Percentiles rank a stretch among this genome's conserved stretches.
Evolutionary conservation across 306 rosid genomes (phyloP).

Genomic region (Rubus idaeus): DNA sequence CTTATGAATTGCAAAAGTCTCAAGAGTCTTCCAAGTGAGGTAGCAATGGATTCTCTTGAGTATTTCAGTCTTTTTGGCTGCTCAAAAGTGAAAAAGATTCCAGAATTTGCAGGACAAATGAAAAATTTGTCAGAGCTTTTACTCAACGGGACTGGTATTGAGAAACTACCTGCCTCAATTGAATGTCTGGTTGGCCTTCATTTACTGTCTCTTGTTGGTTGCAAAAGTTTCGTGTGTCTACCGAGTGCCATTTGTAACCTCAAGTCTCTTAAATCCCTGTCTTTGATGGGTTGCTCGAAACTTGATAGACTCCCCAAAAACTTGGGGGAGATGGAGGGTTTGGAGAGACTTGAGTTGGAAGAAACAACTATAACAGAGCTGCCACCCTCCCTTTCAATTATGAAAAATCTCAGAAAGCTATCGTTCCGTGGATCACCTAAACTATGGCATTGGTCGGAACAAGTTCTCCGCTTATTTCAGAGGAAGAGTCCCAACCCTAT

Average conservation of each 20-base stretch:
- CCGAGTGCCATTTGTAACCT: too few relatives aligned
- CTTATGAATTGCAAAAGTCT: slow-evolving; percentile 10
- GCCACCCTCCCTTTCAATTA: not conserved
- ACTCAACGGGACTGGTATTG: slow-evolving; percentile 12
- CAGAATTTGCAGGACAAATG: slow-evolving; percentile 12
- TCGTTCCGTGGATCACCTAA: too few relatives aligned
- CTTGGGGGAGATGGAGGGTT: not conserved
- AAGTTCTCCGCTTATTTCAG: not conserved
- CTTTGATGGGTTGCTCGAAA: too few relatives aligned
- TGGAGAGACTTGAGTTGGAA: not conserved
- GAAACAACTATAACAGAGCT: too few relatives aligned
- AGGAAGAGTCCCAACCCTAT: not conserved
- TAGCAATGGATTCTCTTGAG: slow-evolving; percentile 13
- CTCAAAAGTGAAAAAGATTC: slow-evolving; percentile 5
- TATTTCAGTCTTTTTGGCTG: slow-evolving; percentile 18
- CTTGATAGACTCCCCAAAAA: too few relatives aligned
- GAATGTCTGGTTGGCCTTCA: not conserved
- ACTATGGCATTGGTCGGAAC: too few relatives aligned
- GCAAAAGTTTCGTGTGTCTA: too few relatives aligned
- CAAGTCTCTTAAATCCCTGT: too few relatives aligned
- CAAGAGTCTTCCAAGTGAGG: not conserved
- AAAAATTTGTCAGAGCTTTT: slow-evolving; percentile 5
- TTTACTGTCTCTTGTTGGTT: too few relatives aligned
- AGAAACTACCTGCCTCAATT: slow-evolving; percentile 12
- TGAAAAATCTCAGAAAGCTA: not conserved